phyloP scores from a whole-genome alignment of 2,329 filamentous ascomycete genomes.

The Scytalidium sp. region DNA sequence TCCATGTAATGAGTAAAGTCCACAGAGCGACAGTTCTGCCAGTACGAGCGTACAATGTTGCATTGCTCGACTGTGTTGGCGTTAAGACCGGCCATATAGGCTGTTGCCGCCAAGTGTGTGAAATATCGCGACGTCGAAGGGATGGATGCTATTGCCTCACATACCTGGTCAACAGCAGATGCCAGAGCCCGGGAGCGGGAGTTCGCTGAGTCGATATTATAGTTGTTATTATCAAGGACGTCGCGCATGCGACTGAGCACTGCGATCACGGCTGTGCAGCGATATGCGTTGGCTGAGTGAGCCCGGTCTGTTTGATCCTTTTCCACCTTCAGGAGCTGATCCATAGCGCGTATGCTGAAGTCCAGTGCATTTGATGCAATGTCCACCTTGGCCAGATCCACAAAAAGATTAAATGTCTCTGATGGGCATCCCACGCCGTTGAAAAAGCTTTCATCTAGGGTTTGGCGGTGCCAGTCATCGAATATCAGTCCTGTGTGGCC shows the following conservation, averaged over 20 bases:
- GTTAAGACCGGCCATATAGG: constrained; percentile 35
- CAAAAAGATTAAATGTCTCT: constrained; percentile 35
- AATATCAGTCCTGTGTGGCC: constrained; percentile 28
- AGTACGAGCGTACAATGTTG: constrained; percentile 32
- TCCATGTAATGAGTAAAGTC: constrained; percentile 36
- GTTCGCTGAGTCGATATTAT: background rate
- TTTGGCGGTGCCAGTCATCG: constrained; percentile 37
- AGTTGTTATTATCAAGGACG: background rate
- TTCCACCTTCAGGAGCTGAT: constrained; percentile 19
- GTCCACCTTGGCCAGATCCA: constrained; percentile 27
- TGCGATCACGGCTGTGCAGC: constrained; percentile 34
- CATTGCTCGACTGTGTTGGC: constrained; percentile 31
- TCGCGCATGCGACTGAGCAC: constrained; percentile 15
- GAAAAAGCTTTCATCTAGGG: constrained; percentile 32
- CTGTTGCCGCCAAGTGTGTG: constrained; percentile 35
- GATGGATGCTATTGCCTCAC: constrained; percentile 29
- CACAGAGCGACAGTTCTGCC: constrained; percentile 33
- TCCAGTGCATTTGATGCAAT: constrained; percentile 8
- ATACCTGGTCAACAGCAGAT: constrained; percentile 32
- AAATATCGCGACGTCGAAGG: constrained; percentile 34
- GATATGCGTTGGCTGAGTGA: constrained; percentile 15
- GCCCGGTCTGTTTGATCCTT: constrained; percentile 10
- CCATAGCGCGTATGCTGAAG: constrained; percentile 23
- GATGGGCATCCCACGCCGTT: constrained; percentile 34
- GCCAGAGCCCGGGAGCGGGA: constrained; percentile 17